Base-by-base conservation (phyloP, 768 basidiomycete genomes). In the Agrocybe chaxingu region DNA sequence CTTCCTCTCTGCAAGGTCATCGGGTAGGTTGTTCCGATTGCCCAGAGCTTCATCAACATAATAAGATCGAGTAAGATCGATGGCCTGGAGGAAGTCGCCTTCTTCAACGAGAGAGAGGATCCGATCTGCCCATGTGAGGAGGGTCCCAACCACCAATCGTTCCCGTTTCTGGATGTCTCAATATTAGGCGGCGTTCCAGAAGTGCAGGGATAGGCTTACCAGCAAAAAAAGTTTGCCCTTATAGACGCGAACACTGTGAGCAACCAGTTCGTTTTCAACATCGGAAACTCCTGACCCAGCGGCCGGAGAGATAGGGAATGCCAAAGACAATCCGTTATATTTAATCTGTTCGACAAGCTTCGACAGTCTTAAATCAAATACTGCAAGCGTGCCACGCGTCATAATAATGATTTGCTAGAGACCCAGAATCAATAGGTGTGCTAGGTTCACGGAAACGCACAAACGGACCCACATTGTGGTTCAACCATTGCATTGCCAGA, bases 61-160 rank as follows among this genome's bases (percentile, higher is more conserved):
- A 69, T 95, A 99, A 0, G 81, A 75, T 19, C 89, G 80, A 0
- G 91, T 80, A 18, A 95, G 74, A 47, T 95, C 87, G 54, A 98
- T 96, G 2, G 97, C 96, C 42, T 78, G 81, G 39, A 98, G 75
- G 62, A 98, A 96, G 62, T 98, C 85, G 10, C 94, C 93, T 8
- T 78, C 76, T 61, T 92, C 80, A 24, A 98, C 93, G 41, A 86
- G 80, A 0, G 82, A 76, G 39, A 99, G 72, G 18, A 98, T 85
- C 39, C 87, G 84, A 65, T 99, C 97, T 4, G 96, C 92, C 97
- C 97, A 99, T 1, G 92, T 92, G 30, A 94, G 72, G 16, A 98
- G 73, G 2, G 88, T 90, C 24, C 93, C 97, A 2, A 89, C 92
- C 62, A 80, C 77, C 1, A 98, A 55, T 42, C 80, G 80, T 49